These are phyloP conservation scores for Didymella exigua DNA, from an alignment of 2,329 filamentous ascomycete species.

Conservation along the genomic window DNA sequence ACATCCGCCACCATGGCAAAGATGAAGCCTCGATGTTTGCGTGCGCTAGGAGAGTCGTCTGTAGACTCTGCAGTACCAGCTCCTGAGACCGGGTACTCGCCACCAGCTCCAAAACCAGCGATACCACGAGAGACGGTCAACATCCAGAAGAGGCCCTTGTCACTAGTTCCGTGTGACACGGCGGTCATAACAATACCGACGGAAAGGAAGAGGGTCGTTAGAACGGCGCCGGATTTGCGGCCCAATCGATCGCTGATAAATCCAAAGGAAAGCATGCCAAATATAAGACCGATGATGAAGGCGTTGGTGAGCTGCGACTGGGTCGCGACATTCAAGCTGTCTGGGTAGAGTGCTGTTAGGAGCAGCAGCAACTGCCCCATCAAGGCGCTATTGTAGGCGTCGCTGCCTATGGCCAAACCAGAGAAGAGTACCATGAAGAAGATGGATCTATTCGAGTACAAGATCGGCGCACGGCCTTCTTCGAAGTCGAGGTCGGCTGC, in stretches of 20 bases:
- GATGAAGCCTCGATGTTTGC: constrained; percentile 60
- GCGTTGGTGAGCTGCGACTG: constrained; percentile 43
- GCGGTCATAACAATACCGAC: constrained; percentile 42
- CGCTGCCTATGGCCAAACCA: constrained; percentile 43
- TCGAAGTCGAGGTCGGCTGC: constrained; percentile 14
- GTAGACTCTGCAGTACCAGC: constrained; percentile 60
- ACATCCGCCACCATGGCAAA: constrained; percentile 63
- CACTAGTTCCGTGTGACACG: constrained; percentile 32
- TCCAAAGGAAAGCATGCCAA: constrained; percentile 45
- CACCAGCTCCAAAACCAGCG: constrained; percentile 50
- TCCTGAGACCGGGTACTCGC: constrained; percentile 60
- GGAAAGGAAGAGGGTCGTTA: constrained; percentile 41
- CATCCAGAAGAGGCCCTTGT: constrained; percentile 50
- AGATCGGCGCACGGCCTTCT: constrained; percentile 21
- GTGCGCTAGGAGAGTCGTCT: constrained; percentile 54
- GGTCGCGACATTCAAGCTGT: constrained; percentile 33
- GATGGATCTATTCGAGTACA: constrained; percentile 39
- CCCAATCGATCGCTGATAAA: constrained; percentile 42
- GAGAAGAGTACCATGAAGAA: constrained; percentile 46
- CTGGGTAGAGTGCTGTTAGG: constrained; percentile 41
- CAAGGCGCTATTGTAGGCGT: constrained; percentile 46
- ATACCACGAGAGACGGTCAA: constrained; percentile 53
- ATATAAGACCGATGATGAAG: constrained; percentile 44
- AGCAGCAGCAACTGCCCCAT: constrained; percentile 44
- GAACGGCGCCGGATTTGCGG: constrained; percentile 42